These are phyloP conservation scores for Hypoxylon intermedium DNA, from an alignment of 495 filamentous ascomycete genomes.

Conservation along the genomic window DNA sequence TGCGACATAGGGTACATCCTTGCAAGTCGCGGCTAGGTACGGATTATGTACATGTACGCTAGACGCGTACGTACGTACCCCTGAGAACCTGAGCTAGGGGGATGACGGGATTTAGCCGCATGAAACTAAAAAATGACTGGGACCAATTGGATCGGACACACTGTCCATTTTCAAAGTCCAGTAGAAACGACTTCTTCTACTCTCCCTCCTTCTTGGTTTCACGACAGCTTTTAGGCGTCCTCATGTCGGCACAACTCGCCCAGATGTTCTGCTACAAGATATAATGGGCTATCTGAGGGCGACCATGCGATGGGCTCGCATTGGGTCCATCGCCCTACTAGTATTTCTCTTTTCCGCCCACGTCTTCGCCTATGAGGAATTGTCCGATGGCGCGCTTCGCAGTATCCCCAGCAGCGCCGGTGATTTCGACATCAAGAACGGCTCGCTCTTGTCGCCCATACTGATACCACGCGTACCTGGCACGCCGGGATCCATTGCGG, in stretches of 20 bases:
- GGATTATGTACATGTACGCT: too few species aligned
- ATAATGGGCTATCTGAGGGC: conserved; percentile 24
- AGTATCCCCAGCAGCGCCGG: conserved; percentile 65
- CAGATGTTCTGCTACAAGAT: conserved; percentile 3
- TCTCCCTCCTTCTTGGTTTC: neutral
- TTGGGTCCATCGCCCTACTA: conserved; percentile 18
- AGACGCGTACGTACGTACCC: neutral
- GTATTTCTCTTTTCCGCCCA: conserved; percentile 29
- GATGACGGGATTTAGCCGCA: neutral
- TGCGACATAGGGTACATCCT: neutral
- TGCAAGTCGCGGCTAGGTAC: neutral
- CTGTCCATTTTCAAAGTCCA: neutral
- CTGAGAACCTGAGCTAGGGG: neutral
- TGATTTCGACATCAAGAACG: conserved; percentile 76
- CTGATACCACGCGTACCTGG: conserved; percentile 84
- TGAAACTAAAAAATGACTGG: neutral
- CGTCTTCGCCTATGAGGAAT: conserved; percentile 66
- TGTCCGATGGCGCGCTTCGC: conserved; percentile 74
- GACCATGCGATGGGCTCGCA: conserved; percentile 26
- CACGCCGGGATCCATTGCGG: conserved; percentile 69
- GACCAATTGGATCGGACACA: neutral
- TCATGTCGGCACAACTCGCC: conserved; percentile 12
- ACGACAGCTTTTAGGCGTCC: neutral
- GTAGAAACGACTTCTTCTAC: neutral
- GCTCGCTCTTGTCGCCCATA: conserved; percentile 78